Evolutionary conservation across 345 rosid genomes (phyloP).

Genomic region (Brassica rapa): DNA sequence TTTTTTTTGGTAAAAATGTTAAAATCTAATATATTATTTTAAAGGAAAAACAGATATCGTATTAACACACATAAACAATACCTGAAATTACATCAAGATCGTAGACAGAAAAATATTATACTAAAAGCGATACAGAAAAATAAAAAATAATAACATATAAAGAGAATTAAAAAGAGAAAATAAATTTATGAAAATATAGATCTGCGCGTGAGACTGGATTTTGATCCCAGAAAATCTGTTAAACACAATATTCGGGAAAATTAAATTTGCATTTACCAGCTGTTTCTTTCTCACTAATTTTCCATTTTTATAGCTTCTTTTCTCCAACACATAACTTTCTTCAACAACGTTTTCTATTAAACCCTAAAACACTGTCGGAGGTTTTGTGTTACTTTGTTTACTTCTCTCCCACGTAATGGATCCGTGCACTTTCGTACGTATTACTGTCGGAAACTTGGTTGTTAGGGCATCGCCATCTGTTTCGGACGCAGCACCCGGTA

Average conservation of each 20-base stretch:
- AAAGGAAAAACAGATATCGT: neutral
- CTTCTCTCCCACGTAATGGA: constrained; percentile 58
- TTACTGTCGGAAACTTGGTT: constrained; percentile 70
- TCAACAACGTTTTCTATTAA: constrained; percentile 21
- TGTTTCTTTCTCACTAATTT: constrained; percentile 37
- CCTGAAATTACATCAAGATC: neutral
- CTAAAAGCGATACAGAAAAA: neutral
- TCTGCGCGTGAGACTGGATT: neutral
- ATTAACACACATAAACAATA: neutral
- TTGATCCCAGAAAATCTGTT: constrained; percentile 13
- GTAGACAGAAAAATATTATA: neutral
- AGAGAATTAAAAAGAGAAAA: neutral
- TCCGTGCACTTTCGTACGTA: constrained; percentile 84
- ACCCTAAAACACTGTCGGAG: constrained; percentile 21
- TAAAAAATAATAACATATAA: neutral
- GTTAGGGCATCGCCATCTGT: constrained; percentile 37
- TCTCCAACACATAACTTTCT: constrained; percentile 1
- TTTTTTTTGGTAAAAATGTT: neutral
- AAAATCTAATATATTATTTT: neutral
- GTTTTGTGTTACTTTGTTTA: neutral
- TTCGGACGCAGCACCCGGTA: constrained; percentile 6
- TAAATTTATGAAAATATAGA: neutral
- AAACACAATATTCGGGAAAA: neutral
- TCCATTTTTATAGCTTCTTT: constrained; percentile 7
- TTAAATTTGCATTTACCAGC: constrained; percentile 56